Evolutionary conservation across 305 asterid species (phyloP).

Genomic region (Fraxinus angustifolia): DNA sequence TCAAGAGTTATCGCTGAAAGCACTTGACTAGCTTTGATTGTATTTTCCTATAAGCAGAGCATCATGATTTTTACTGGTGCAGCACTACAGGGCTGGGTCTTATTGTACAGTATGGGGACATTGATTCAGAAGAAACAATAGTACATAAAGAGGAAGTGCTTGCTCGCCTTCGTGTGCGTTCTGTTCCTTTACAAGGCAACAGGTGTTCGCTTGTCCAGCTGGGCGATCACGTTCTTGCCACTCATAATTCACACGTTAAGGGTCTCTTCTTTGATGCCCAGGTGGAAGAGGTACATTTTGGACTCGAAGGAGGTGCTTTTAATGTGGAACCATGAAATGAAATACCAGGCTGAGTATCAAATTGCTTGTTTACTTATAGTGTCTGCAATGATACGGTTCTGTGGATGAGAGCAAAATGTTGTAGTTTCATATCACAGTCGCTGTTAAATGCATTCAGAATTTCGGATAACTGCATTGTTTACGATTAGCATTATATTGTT

Average conservation of each 20-base stretch:
- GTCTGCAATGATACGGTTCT: neutral
- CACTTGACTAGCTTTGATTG: neutral
- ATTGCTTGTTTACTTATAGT: slow-evolving; percentile 17
- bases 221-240: slow-evolving; percentile 57
- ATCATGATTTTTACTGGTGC: slow-evolving; percentile 16
- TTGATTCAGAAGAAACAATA: slow-evolving; percentile 29
- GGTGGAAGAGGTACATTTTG: slow-evolving; percentile 49
- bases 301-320: slow-evolving; percentile 9
- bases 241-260: slow-evolving; percentile 28
- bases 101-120: slow-evolving; percentile 31
- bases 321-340: slow-evolving; percentile 6
- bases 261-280: slow-evolving; percentile 47
- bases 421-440: neutral
- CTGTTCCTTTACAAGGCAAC: slow-evolving; percentile 51
- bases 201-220: slow-evolving; percentile 41
- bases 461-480: neutral
- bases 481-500: neutral
- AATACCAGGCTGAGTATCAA: slow-evolving; percentile 9
- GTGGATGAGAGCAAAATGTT: slow-evolving; percentile 1
- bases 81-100: slow-evolving; percentile 45
- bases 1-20: neutral
- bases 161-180: slow-evolving; percentile 47
- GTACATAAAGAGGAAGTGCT: slow-evolving; percentile 39
- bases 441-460: neutral
- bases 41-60: neutral